phyloP scores from a whole-genome alignment of 2,329 filamentous ascomycete species.

The Beauveria australis region DNA sequence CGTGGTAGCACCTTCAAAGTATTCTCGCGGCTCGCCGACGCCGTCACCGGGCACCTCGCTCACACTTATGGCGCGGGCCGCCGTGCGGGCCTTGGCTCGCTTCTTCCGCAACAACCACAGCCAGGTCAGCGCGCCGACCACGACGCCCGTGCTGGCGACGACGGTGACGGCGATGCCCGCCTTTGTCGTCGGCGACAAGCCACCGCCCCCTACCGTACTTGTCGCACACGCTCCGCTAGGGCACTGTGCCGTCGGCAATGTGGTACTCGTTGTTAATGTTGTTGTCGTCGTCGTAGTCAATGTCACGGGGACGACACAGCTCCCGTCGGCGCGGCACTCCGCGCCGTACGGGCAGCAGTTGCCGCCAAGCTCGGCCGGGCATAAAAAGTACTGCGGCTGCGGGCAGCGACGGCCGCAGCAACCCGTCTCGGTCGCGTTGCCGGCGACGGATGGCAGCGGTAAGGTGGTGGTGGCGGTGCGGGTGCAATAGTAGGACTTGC shows the following conservation, averaged over 20 bases:
- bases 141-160: constrained; percentile 32
- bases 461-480: constrained; percentile 20
- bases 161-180: constrained; percentile 50
- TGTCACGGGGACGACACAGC: constrained; percentile 27
- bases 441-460: background rate
- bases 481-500: constrained; percentile 26
- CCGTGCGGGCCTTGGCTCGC: constrained; percentile 18
- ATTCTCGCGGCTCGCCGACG: constrained; percentile 20
- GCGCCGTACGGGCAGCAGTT: constrained; percentile 41
- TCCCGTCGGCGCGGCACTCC: constrained; percentile 29
- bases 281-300: constrained; percentile 13
- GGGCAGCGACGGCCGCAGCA: constrained; percentile 36
- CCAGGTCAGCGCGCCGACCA: constrained; percentile 38
- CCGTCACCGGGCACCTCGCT: background rate
- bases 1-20: constrained; percentile 26
- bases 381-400: constrained; percentile 34
- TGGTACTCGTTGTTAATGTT: background rate
- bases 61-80: constrained; percentile 8
- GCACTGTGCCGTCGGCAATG: background rate
- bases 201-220: background rate
- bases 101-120: constrained; percentile 33
- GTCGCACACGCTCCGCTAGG: background rate
- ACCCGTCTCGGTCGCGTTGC: constrained; percentile 16
- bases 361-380: constrained; percentile 34
- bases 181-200: constrained; percentile 41